Percentiles rank a stretch among this genome's conserved stretches.
Evolutionary conservation across 371 early-diverging fungal genomes (phyloP).

Genomic region (Mucor plumbeus): DNA sequence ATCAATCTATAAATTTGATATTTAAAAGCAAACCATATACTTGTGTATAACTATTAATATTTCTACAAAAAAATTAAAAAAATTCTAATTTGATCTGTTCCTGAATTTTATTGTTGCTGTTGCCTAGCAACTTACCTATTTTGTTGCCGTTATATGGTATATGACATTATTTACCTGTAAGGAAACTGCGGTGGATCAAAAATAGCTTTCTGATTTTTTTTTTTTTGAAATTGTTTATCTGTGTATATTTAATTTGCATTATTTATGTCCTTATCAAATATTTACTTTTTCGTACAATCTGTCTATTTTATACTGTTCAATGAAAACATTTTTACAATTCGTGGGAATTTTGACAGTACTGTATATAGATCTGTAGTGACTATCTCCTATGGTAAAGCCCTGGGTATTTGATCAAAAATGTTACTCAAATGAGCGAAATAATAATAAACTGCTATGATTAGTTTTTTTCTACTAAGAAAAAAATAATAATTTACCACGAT

Average conservation of each 20-base stretch:
- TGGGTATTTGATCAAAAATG: neutral
- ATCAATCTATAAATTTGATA: neutral
- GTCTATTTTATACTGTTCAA: neutral
- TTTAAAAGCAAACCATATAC: neutral
- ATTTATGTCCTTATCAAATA: neutral
- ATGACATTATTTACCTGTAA: too few species aligned
- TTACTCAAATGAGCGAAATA: neutral
- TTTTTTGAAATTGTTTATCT: neutral
- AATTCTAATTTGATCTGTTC: neutral
- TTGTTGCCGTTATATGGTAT: too few species aligned
- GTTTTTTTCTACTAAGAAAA: neutral
- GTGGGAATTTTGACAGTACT: neutral
- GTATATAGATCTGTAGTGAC: neutral
- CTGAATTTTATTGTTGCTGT: neutral
- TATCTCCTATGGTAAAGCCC: neutral
- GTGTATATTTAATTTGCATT: neutral
- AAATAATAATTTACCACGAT: neutral
- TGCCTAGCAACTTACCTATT: neutral
- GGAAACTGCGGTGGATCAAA: neutral
- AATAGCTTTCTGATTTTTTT: neutral
- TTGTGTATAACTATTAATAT: too few species aligned
- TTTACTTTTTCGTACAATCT: neutral
- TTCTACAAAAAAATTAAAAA: neutral
- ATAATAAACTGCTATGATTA: neutral
- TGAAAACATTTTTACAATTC: neutral